Percentiles rank a stretch among this genome's conserved stretches.
phyloP scores from a whole-genome alignment of 768 basidiomycete genomes.

The Xerocomellus dryophilus region DNA sequence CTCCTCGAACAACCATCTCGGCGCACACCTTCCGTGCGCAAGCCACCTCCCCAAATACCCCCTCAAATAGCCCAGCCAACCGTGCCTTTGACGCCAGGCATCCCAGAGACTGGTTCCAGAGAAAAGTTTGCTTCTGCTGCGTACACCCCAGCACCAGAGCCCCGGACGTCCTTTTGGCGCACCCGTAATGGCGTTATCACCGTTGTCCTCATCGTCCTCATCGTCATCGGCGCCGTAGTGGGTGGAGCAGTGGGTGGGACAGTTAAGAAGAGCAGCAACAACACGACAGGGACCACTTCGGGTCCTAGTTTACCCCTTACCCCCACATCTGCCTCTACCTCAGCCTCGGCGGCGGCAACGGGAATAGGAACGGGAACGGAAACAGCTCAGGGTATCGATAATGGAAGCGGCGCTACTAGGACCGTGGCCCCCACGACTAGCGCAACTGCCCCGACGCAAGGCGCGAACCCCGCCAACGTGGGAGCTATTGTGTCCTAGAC shows the following conservation, averaged over 20 bases:
- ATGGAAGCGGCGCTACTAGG: not conserved
- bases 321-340: not conserved
- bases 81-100: constrained; percentile 5
- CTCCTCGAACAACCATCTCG: constrained; percentile 33
- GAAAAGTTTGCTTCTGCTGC: constrained; percentile 10
- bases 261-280: constrained; percentile 25
- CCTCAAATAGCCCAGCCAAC: constrained; percentile 10
- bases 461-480: no score
- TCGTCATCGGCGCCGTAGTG: constrained; percentile 50
- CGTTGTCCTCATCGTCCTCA: constrained; percentile 36
- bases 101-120: constrained; percentile 10
- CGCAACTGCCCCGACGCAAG: no score
- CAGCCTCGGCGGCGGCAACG: not conserved
- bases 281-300: not conserved
- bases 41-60: constrained; percentile 14
- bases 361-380: no score
- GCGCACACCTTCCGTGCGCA: constrained; percentile 22
- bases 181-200: constrained; percentile 43
- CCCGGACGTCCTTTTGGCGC: constrained; percentile 45
- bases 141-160: not conserved
- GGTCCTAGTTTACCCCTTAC: not conserved
- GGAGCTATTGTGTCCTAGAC: not conserved
- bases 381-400: not conserved
- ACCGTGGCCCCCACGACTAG: no score
- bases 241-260: constrained; percentile 61